A percentile compares a stretch with the other conserved stretches of the same genome.
Conservation (phyloP, 257 asterid genomes). For the Solanum pinnatisectum region DNA sequence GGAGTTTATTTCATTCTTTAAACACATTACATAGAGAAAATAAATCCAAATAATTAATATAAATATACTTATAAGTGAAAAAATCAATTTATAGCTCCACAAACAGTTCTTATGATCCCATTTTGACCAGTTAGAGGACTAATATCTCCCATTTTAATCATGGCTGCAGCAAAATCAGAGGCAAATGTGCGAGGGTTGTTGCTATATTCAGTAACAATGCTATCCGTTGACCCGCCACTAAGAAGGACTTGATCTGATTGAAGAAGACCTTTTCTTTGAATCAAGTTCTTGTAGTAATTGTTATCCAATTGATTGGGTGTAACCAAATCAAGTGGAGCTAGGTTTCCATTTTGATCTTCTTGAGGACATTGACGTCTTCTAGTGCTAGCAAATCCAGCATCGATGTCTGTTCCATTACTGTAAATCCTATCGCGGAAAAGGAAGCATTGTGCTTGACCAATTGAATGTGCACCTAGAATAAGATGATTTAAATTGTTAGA, state of each 20-base stretch:
- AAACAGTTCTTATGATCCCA: neutral
- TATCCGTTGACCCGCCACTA: neutral
- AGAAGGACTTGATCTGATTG: neutral
- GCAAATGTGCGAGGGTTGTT: neutral
- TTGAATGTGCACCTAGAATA: neutral
- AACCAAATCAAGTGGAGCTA: slow-evolving; percentile 38
- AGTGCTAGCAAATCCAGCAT: slow-evolving; percentile 22
- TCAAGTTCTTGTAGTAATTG: too few relatives aligned
- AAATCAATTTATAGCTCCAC: neutral
- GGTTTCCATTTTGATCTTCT: slow-evolving; percentile 16
- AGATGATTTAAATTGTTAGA: too few relatives aligned
- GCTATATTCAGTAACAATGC: neutral
- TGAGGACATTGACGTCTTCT: neutral
- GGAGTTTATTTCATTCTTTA: too few relatives aligned
- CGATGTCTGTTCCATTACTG: slow-evolving; percentile 29
- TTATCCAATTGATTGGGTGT: slow-evolving; percentile 13
- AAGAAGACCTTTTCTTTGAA: neutral
- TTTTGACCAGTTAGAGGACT: neutral
- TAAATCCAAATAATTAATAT: too few relatives aligned
- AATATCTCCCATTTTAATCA: neutral
- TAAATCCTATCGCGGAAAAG: slow-evolving; percentile 24
- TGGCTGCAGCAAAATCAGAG: neutral
- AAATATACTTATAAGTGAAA: neutral
- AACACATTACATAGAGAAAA: too few relatives aligned
- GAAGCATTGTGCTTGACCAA: neutral